Percentiles rank a stretch among this genome's conserved stretches.
phyloP scores from a whole-genome alignment of 2,329 filamentous ascomycete species.

The Talaromyces sp. region DNA sequence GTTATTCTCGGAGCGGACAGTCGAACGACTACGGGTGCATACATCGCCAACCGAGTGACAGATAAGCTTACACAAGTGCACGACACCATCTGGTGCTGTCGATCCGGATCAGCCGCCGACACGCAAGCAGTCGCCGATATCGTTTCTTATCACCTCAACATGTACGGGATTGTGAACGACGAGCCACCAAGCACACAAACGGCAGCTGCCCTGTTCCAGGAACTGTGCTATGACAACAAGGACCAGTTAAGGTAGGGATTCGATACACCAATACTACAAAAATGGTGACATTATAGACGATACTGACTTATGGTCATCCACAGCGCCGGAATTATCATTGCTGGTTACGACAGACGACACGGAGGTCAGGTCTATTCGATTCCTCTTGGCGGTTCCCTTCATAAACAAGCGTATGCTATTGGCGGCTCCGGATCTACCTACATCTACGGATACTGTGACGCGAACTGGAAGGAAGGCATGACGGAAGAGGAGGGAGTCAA shows the following conservation, averaged over 20 bases:
- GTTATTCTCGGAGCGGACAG: slow-evolving; percentile 97
- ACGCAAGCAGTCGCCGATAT: slow-evolving; percentile 98
- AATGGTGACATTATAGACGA: not conserved
- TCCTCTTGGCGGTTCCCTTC: slow-evolving; percentile 89
- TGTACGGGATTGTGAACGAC: slow-evolving; percentile 87
- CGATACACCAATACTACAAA: slow-evolving; percentile 16
- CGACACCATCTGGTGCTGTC: slow-evolving; percentile 99
- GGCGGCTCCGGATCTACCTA: slow-evolving; percentile 97
- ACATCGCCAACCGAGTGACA: slow-evolving; percentile 98
- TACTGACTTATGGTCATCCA: slow-evolving; percentile 1
- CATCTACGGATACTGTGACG: slow-evolving; percentile 98
- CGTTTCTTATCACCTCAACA: slow-evolving; percentile 89
- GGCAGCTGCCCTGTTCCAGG: slow-evolving; percentile 92
- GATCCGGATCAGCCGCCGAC: slow-evolving; percentile 93
- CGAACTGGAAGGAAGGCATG: slow-evolving; percentile 94
- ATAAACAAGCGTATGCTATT: slow-evolving; percentile 95
- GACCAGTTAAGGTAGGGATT: slow-evolving; percentile 74
- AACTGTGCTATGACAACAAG: slow-evolving; percentile 98
- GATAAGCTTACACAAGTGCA: slow-evolving; percentile 98
- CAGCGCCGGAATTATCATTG: slow-evolving; percentile 95
- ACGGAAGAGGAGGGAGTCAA: slow-evolving; percentile 82
- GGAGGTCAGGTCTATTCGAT: slow-evolving; percentile 98
- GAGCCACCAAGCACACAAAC: slow-evolving; percentile 91
- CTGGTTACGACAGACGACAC: slow-evolving; percentile 93
- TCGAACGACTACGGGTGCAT: slow-evolving; percentile 92